Evolutionary conservation across 1,284 basidiomycete species (phyloP).

Genomic region (Melampsora larici-populina): DNA sequence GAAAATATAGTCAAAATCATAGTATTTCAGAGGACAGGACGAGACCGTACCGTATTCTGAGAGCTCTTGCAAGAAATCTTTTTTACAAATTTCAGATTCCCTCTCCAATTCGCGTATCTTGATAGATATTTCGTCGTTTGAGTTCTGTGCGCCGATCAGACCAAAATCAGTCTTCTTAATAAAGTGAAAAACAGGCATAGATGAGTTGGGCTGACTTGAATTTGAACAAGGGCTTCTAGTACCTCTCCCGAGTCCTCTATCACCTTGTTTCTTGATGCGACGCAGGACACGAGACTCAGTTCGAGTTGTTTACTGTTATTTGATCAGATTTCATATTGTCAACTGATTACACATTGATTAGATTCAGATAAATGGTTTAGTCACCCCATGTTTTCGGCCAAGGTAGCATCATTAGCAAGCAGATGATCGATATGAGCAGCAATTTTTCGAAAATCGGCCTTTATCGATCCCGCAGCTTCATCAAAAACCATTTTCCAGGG

Average conservation of each 20-base stretch:
- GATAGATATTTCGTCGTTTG: neutral
- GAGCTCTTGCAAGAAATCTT: neutral
- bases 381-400: neutral
- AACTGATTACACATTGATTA: no score
- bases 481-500: conserved; percentile 10
- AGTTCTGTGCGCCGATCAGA: neutral
- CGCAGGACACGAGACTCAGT: neutral
- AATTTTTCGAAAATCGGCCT: neutral
- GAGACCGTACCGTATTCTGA: neutral
- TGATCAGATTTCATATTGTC: neutral
- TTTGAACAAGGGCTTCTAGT: neutral
- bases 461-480: neutral
- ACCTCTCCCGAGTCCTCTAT: neutral
- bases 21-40: neutral
- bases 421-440: neutral
- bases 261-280: neutral
- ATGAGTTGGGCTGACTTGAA: neutral
- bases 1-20: neutral
- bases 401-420: neutral
- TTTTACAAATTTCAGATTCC: neutral
- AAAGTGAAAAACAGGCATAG: neutral
- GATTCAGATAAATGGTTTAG: no score
- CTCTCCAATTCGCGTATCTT: neutral
- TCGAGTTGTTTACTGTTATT: neutral
- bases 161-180: neutral